Conservation (phyloP, 1,284 basidiomycete genomes). For the Melampsora americana region DNA sequence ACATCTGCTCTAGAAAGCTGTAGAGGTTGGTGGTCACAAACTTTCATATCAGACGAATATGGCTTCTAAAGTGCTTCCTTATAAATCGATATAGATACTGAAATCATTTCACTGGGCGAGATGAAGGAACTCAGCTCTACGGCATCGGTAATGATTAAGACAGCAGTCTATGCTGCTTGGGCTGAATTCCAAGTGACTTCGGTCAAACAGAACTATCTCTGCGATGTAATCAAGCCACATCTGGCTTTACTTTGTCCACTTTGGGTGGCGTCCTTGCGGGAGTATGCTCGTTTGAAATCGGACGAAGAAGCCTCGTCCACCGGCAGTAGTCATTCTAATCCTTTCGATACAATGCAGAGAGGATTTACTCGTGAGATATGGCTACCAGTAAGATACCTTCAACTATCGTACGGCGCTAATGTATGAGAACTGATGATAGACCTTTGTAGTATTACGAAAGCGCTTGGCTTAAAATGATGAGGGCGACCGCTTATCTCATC, state of each 20-base stretch:
- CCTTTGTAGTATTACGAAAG: conserved; percentile 68
- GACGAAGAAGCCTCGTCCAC: conserved; percentile 58
- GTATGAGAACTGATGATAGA: neutral
- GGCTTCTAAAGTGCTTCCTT: neutral
- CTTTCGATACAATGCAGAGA: conserved; percentile 74
- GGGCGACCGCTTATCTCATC: conserved; percentile 81
- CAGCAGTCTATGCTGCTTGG: conserved; percentile 92
- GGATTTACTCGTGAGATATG: conserved; percentile 85
- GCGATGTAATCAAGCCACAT: conserved; percentile 79
- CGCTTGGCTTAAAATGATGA: conserved; percentile 78
- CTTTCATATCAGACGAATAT: neutral
- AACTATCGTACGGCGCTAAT: neutral
- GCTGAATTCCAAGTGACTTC: conserved; percentile 84
- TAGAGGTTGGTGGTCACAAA: conserved; percentile 59
- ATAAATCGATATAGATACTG: conserved; percentile 62
- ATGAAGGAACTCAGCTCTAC: conserved; percentile 83
- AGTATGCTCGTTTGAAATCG: conserved; percentile 82
- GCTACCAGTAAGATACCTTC: conserved; percentile 59
- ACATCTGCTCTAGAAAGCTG: conserved; percentile 76
- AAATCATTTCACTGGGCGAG: conserved; percentile 80
- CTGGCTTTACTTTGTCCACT: conserved; percentile 69
- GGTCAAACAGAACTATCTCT: conserved; percentile 70
- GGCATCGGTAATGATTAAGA: conserved; percentile 88
- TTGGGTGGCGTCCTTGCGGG: conserved; percentile 70
- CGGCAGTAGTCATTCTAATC: conserved; percentile 53